phyloP scores from a whole-genome alignment of 768 basidiomycete species.

The Gelatoporia subvermispora region DNA sequence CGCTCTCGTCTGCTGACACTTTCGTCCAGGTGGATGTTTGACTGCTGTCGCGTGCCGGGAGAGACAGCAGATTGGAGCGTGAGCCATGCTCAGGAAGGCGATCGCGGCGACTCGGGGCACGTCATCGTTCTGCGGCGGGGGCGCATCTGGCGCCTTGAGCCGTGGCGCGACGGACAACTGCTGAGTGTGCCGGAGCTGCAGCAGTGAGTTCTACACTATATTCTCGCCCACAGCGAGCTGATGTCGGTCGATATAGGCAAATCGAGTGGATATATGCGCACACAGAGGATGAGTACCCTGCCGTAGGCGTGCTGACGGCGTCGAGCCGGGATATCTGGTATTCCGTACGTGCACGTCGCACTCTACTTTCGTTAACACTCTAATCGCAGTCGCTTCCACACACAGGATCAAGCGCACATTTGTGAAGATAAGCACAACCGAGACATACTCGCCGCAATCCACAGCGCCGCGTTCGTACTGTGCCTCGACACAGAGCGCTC shows the following conservation, averaged over 20 bases:
- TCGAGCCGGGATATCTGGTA: constrained; percentile 88
- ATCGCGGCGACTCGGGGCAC: constrained; percentile 64
- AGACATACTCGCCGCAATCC: constrained; percentile 62
- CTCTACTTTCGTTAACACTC: not conserved
- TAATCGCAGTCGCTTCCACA: not conserved
- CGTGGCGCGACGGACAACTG: constrained; percentile 48
- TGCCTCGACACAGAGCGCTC: constrained; percentile 68
- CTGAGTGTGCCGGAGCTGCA: constrained; percentile 63
- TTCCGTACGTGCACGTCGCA: constrained; percentile 45
- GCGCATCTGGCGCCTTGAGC: constrained; percentile 76
- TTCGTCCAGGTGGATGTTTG: constrained; percentile 79
- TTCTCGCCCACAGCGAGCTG: not conserved
- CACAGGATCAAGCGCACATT: constrained; percentile 61
- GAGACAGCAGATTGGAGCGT: constrained; percentile 65
- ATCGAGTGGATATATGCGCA: constrained; percentile 67
- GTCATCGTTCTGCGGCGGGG: constrained; percentile 84
- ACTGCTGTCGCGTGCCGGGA: constrained; percentile 80
- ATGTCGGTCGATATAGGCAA: constrained; percentile 40
- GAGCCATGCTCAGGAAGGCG: constrained; percentile 42
- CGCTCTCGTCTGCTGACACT: not conserved
- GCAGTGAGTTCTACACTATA: constrained; percentile 34
- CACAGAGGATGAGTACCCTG: constrained; percentile 58
- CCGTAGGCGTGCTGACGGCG: constrained; percentile 72
- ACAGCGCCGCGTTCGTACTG: constrained; percentile 83
- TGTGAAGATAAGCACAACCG: constrained; percentile 57